Percentiles rank a stretch among this genome's conserved stretches.
phyloP scores from a whole-genome alignment of 2,329 filamentous ascomycete species.

The Alternaria conjuncta region DNA sequence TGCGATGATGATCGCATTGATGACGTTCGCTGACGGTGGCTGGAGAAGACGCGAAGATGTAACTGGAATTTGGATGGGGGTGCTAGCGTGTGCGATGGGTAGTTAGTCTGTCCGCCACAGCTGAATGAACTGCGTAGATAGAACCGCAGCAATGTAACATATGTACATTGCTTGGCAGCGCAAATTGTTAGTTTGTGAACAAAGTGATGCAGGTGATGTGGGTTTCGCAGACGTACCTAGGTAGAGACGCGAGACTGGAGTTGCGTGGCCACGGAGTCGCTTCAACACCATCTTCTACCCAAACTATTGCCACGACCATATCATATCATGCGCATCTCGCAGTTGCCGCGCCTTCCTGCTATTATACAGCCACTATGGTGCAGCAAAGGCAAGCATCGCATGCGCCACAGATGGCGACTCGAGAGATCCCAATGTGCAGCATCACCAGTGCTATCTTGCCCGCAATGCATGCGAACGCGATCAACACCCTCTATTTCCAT shows the following conservation, averaged over 20 bases:
- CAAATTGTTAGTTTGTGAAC: background rate
- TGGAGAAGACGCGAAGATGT: background rate
- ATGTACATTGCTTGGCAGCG: background rate
- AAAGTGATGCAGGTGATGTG: background rate
- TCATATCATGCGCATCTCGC: background rate
- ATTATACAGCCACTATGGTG: background rate
- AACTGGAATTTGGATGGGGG: background rate
- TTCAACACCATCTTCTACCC: background rate
- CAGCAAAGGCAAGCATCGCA: background rate
- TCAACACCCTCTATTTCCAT: background rate
- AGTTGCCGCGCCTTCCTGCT: background rate
- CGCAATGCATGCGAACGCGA: background rate
- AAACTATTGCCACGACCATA: background rate
- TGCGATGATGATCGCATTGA: constrained; percentile 14
- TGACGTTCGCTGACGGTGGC: background rate
- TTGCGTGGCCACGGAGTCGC: background rate
- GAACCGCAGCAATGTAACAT: background rate
- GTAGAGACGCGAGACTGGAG: background rate
- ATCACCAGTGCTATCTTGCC: background rate
- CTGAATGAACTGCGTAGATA: background rate
- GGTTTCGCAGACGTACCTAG: background rate
- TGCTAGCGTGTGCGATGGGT: constrained; percentile 1
- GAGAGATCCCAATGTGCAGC: background rate
- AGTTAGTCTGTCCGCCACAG: background rate
- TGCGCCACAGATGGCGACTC: background rate